Evolutionary conservation across 768 basidiomycete species (phyloP).

Genomic region (Trametes cingulata): DNA sequence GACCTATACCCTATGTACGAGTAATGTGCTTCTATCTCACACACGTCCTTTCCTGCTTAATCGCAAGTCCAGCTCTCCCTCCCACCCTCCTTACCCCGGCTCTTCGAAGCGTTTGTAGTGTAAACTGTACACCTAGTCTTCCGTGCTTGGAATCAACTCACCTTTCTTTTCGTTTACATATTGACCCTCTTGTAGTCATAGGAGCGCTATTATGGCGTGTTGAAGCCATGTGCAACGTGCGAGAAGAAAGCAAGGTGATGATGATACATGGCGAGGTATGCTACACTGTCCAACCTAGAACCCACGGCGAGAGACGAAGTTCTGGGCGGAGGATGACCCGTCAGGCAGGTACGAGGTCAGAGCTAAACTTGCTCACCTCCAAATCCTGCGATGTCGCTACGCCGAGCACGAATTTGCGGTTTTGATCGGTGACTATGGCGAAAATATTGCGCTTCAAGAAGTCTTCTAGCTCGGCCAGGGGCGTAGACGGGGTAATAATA

Average conservation of each 20-base stretch:
- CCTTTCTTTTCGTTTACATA: background rate
- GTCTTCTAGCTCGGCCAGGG: conserved; percentile 76
- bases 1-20: conserved; percentile 18
- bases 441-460: conserved; percentile 77
- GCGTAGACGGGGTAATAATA: conserved; percentile 77
- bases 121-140: conserved; percentile 14
- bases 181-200: background rate
- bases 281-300: conserved; percentile 21
- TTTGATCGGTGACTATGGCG: conserved; percentile 81
- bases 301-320: conserved; percentile 39
- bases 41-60: conserved; percentile 21
- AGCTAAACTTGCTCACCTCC: conserved; percentile 37
- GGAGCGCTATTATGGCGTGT: conserved; percentile 11
- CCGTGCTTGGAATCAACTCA: conserved; percentile 1
- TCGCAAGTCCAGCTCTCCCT: background rate
- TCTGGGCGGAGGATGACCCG: conserved; percentile 22
- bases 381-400: conserved; percentile 80
- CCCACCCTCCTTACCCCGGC: conserved; percentile 1
- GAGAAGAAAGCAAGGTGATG: background rate
- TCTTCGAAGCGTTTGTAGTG: conserved; percentile 1
- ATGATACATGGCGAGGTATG: conserved; percentile 18
- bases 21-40: conserved; percentile 20
- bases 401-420: conserved; percentile 80
- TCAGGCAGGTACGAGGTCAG: conserved; percentile 6
- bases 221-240: conserved; percentile 2